Evolutionary conservation across 2,329 filamentous ascomycete species (phyloP), one percentile per base, ranked within the genome.

Genomic region (Venturia asperata): DNA sequence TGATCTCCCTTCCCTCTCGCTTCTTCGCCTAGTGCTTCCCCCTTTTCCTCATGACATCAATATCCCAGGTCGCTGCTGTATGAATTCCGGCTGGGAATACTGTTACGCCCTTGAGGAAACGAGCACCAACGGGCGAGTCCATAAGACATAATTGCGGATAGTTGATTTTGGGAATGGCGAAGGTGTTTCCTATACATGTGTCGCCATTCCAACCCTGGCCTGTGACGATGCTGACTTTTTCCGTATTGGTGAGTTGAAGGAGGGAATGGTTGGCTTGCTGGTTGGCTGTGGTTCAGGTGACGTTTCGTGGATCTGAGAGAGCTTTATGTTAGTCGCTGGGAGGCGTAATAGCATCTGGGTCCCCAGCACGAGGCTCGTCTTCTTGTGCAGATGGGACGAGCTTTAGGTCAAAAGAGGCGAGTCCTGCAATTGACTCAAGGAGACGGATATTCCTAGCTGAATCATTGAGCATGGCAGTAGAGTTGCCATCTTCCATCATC

Each of bases 1-100:
- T 80, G 73, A 13, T 78, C 72, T 19, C 78, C 79, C 61, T 80
- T 74, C 27, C 67, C 73, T 64, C 75, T 78, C 62, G 76, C 74
- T 67, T 80, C 79, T 1, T 69, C 68, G 15, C 74, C 74, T 6
- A 76, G 67, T 49, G 74, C 75, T 5, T 66, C 65, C 74, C 74
- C 19, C 74, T 69, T 66, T 75, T 70, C 7, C 71, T 69, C 21
- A 76, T 71, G n/a, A 76, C 69, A 13, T 70, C 68, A 19, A 70
- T 30, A 65, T 74, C 76, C 76, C 71, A 77, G 7, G 77, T 79
- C 30, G 72, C 71, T 13, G 73, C 74, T 3, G 72, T 73, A 9
- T 76, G 72, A n/a, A 78, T 70, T 5, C 75, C 76, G 15, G 76
- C 72, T 3, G 76, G 69, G 64, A 77, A 78, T 1, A 75, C 76